phyloP scores from a whole-genome alignment of 2,329 filamentous ascomycete species.

The Alternaria solani region DNA sequence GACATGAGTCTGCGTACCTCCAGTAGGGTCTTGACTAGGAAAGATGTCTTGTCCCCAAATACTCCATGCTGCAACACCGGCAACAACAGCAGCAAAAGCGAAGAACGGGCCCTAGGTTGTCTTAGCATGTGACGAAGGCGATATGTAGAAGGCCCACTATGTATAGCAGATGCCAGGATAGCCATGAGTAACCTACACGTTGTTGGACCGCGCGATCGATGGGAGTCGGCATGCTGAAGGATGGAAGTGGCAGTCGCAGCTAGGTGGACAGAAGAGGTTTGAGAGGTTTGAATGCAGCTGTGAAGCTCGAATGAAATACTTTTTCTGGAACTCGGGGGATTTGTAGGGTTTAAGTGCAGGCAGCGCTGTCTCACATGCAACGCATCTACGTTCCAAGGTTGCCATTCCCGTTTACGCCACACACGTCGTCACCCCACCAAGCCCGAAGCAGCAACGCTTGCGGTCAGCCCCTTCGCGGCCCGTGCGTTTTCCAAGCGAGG shows the following conservation, averaged over 20 bases:
- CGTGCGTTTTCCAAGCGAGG: conserved; percentile 47
- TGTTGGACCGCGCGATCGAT: conserved; percentile 58
- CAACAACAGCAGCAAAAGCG: conserved; percentile 78
- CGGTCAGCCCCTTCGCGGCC: conserved; percentile 33
- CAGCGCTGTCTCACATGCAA: conserved; percentile 21
- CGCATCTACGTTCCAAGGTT: conserved; percentile 6
- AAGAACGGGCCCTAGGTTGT: conserved; percentile 45
- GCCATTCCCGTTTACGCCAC: conserved; percentile 27
- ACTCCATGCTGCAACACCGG: conserved; percentile 80
- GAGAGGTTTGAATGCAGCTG: background rate
- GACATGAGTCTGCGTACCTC: conserved; percentile 61
- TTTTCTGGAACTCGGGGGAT: background rate
- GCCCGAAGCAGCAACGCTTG: conserved; percentile 27
- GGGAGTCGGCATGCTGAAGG: conserved; percentile 57
- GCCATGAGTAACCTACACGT: conserved; percentile 46
- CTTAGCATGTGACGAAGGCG: conserved; percentile 8
- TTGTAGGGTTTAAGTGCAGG: conserved; percentile 7
- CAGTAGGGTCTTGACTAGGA: conserved; percentile 79
- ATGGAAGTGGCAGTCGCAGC: background rate
- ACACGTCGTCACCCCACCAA: conserved; percentile 36
- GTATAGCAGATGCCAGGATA: conserved; percentile 32
- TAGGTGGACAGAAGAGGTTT: background rate
- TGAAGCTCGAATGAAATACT: background rate
- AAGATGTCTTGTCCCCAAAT: conserved; percentile 91
- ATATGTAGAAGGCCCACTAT: conserved; percentile 26